Evolutionary conservation across 768 basidiomycete genomes (phyloP).

Genomic region (Leccinum disarticulatum): DNA sequence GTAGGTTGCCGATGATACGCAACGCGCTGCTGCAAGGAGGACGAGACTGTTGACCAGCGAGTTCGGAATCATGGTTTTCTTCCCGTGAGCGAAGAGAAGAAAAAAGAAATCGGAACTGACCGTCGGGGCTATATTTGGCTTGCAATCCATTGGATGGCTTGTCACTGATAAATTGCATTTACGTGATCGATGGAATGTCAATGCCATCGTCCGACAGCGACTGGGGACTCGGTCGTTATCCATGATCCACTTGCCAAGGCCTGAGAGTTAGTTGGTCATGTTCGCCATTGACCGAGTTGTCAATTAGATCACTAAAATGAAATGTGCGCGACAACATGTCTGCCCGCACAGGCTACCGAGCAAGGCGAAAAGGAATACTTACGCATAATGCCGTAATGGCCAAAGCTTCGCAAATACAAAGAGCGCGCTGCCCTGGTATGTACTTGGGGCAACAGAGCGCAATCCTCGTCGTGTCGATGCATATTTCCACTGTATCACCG

Average conservation of each 20-base stretch:
- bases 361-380: too few species aligned
- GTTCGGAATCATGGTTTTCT: conserved; percentile 1
- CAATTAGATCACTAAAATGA: background rate
- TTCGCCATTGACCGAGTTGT: background rate
- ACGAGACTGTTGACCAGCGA: conserved; percentile 1
- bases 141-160: background rate
- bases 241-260: background rate
- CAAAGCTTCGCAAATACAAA: too few species aligned
- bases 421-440: too few species aligned
- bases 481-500: background rate
- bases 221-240: background rate
- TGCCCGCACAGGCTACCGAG: too few species aligned
- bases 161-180: background rate
- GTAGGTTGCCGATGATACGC: conserved; percentile 44
- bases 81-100: background rate
- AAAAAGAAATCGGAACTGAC: background rate
- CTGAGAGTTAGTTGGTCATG: background rate
- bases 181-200: background rate
- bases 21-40: conserved; percentile 7
- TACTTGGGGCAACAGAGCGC: background rate
- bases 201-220: background rate
- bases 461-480: background rate
- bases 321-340: too few species aligned
- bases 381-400: too few species aligned
- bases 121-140: background rate